phyloP scores from a whole-genome alignment of 805 yeast species.

The Sugiyamaella floridensis region DNA sequence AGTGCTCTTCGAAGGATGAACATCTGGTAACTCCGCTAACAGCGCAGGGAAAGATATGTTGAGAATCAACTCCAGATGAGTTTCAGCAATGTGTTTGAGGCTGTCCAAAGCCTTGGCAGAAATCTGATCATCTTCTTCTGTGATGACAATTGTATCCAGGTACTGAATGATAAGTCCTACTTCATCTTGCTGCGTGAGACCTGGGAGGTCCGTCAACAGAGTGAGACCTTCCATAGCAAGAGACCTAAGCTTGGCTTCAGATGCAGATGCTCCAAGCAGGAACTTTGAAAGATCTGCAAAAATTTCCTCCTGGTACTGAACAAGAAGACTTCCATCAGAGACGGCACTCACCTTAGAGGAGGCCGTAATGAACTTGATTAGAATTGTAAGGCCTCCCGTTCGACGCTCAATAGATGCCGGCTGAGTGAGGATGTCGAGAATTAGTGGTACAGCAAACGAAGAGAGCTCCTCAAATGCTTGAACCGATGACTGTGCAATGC shows the following conservation, averaged over 20 bases:
- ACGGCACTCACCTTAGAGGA: slow-evolving; percentile 28
- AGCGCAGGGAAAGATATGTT: slow-evolving; percentile 48
- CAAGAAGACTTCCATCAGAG: slow-evolving; percentile 34
- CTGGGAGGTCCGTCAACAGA: slow-evolving; percentile 44
- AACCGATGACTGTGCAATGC: slow-evolving; percentile 44
- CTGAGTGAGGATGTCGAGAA: slow-evolving; percentile 33
- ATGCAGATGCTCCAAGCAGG: slow-evolving; percentile 56
- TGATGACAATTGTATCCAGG: slow-evolving; percentile 53
- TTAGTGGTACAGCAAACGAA: slow-evolving; percentile 36
- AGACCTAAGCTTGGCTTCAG: slow-evolving; percentile 64
- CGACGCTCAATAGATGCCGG: slow-evolving; percentile 42
- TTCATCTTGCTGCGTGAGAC: slow-evolving; percentile 49
- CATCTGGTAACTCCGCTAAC: slow-evolving; percentile 45
- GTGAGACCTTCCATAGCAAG: slow-evolving; percentile 60
- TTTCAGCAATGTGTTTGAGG: slow-evolving; percentile 41
- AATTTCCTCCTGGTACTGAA: slow-evolving; percentile 55
- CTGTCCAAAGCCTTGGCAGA: slow-evolving; percentile 50
- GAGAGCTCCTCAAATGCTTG: slow-evolving; percentile 37
- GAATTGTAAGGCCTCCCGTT: slow-evolving; percentile 49
- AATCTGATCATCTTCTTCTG: slow-evolving; percentile 45
- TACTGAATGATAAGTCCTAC: slow-evolving; percentile 56
- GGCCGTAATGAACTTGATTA: slow-evolving; percentile 52
- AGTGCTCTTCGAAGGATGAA: slow-evolving; percentile 14
- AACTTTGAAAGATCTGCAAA: slow-evolving; percentile 62
- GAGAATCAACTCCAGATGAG: slow-evolving; percentile 36